Evolutionary conservation across 1,284 basidiomycete species (phyloP).

Genomic region (Moesziomyces sp.): DNA sequence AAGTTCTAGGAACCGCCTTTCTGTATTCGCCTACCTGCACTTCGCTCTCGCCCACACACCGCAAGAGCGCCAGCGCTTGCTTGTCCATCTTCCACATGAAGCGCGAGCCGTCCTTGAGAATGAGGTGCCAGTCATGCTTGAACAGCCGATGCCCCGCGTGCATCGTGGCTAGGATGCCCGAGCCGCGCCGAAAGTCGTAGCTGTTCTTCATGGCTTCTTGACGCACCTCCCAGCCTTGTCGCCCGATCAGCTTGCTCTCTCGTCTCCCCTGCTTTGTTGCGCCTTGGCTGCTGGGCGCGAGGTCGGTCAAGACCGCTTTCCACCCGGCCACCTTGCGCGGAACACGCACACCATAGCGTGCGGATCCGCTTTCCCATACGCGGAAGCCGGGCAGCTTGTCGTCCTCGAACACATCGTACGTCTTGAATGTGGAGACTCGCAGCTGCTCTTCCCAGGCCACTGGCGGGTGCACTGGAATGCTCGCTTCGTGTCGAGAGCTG

Average conservation of each 20-base stretch:
- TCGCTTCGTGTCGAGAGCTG: not conserved
- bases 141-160: constrained; percentile 34
- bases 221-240: constrained; percentile 36
- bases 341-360: constrained; percentile 7
- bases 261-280: constrained; percentile 15
- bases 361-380: constrained; percentile 4
- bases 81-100: constrained; percentile 44
- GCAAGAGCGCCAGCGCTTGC: constrained; percentile 29
- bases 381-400: constrained; percentile 30
- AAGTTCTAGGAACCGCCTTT: constrained; percentile 13
- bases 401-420: constrained; percentile 23
- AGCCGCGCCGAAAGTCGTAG: constrained; percentile 38
- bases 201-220: constrained; percentile 43
- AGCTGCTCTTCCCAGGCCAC: too few species aligned
- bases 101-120: constrained; percentile 28
- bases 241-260: constrained; percentile 21
- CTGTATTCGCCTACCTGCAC: constrained; percentile 33
- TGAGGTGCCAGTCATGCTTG: constrained; percentile 44
- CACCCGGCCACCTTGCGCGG: constrained; percentile 41
- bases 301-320: constrained; percentile 39
- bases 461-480: too few species aligned
- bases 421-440: too few species aligned
- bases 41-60: constrained; percentile 9
- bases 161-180: constrained; percentile 43
- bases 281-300: not conserved